Conservation (phyloP, 306 rosid genomes). For the Gleditsia sinensis region DNA sequence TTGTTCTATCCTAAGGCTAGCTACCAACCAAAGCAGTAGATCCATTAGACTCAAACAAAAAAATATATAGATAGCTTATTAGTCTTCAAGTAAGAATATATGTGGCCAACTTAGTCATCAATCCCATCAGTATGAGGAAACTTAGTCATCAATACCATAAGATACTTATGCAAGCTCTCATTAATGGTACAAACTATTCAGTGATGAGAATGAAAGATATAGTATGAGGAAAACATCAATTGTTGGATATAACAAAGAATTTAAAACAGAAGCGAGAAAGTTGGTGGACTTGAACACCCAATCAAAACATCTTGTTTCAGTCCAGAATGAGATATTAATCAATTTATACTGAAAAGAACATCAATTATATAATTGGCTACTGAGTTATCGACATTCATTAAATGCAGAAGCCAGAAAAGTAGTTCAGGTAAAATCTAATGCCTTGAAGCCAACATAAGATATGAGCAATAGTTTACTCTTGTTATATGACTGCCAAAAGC, state of each 20-base stretch:
- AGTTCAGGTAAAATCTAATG: not conserved
- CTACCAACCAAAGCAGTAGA: constrained; percentile 24
- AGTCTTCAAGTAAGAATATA: not conserved
- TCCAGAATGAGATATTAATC: not conserved
- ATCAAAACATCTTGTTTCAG: not conserved
- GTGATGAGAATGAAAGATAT: not conserved
- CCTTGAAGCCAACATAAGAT: not conserved
- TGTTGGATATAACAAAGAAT: not conserved
- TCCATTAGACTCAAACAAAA: constrained; percentile 26
- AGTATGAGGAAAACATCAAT: not conserved
- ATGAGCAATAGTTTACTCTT: not conserved
- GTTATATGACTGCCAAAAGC: not conserved
- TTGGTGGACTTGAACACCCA: not conserved
- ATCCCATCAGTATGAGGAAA: not conserved
- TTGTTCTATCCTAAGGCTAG: constrained; percentile 3
- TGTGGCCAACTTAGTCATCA: not conserved
- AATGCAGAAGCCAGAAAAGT: not conserved
- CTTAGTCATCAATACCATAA: not conserved
- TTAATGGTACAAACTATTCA: not conserved
- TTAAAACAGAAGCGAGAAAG: not conserved
- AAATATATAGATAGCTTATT: not conserved
- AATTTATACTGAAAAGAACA: not conserved
- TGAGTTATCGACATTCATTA: not conserved
- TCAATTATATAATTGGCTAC: not conserved
- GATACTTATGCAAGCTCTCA: not conserved